Percentiles rank a stretch among this genome's conserved stretches.
Evolutionary conservation across 2,329 filamentous ascomycete species (phyloP).

Genomic region (Cercospora sp.): DNA sequence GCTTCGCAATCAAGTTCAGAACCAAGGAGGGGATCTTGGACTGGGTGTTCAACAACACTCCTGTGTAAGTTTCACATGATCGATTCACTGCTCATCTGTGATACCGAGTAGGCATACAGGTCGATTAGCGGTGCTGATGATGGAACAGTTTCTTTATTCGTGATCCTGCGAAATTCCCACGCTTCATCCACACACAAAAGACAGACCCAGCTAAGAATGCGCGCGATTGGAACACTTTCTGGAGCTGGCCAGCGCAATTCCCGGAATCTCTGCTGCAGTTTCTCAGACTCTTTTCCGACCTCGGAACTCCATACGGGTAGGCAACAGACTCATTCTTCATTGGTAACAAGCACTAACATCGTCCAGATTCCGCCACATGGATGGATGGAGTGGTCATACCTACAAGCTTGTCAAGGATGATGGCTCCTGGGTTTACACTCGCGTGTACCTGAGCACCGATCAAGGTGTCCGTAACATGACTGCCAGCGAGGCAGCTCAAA

Average conservation of each 20-base stretch:
- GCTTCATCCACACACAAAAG: conserved; percentile 45
- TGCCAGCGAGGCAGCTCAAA: conserved; percentile 47
- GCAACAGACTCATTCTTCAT: conserved; percentile 24
- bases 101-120: not conserved
- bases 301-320: conserved; percentile 53
- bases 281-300: conserved; percentile 55
- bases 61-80: conserved; percentile 18
- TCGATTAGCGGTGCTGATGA: conserved; percentile 2
- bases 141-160: conserved; percentile 45
- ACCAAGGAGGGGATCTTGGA: conserved; percentile 46
- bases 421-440: conserved; percentile 50
- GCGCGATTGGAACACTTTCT: conserved; percentile 43
- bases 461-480: conserved; percentile 54
- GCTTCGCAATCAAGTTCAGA: conserved; percentile 54
- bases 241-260: conserved; percentile 48
- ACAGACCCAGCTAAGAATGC: conserved; percentile 41
- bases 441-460: conserved; percentile 36
- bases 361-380: conserved; percentile 24
- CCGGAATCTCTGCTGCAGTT: conserved; percentile 53
- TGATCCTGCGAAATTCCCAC: conserved; percentile 48
- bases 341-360: not conserved
- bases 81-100: not conserved
- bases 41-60: conserved; percentile 27
- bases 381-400: conserved; percentile 26
- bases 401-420: conserved; percentile 46